phyloP scores from a whole-genome alignment of 2,329 filamentous ascomycete genomes.

The Fusarium setosum region DNA sequence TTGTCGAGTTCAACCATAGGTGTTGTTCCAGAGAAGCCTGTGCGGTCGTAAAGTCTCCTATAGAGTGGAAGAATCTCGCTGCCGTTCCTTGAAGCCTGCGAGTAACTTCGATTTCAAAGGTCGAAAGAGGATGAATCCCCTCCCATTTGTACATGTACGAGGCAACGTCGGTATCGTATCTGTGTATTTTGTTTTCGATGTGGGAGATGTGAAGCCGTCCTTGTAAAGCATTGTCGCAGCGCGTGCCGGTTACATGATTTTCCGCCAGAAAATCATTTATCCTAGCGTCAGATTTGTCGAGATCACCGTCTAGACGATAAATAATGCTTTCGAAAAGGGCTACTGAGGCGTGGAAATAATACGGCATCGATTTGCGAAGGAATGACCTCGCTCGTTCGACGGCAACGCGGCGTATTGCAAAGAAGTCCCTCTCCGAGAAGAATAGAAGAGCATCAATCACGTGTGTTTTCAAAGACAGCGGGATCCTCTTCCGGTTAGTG shows the following conservation, averaged over 20 bases:
- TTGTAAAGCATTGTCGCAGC: constrained; percentile 43
- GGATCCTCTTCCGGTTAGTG: constrained; percentile 22
- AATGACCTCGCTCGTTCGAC: constrained; percentile 40
- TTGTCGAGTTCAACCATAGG: constrained; percentile 38
- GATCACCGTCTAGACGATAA: constrained; percentile 40
- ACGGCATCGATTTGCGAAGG: constrained; percentile 44
- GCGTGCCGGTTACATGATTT: constrained; percentile 19
- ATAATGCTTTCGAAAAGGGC: constrained; percentile 48
- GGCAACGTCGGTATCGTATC: constrained; percentile 45
- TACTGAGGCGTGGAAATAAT: constrained; percentile 46
- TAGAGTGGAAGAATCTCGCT: constrained; percentile 47
- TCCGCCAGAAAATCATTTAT: constrained; percentile 41
- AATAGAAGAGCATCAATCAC: constrained; percentile 45
- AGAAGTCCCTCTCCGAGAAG: constrained; percentile 46
- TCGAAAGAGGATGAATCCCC: constrained; percentile 43
- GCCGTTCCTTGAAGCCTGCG: constrained; percentile 47
- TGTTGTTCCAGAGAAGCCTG: constrained; percentile 47
- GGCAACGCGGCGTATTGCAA: constrained; percentile 38
- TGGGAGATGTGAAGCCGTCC: constrained; percentile 49
- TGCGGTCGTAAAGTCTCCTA: constrained; percentile 46
- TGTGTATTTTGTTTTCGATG: constrained; percentile 50
- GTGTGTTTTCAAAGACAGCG: constrained; percentile 21
- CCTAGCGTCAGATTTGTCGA: constrained; percentile 39
- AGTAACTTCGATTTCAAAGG: constrained; percentile 48
- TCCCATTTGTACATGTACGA: constrained; percentile 47